A percentile compares a stretch with the other conserved stretches of the same genome.
phyloP scores from a whole-genome alignment of 225 moss, liverwort and hornwort species.

The Sphagnum contortum region DNA sequence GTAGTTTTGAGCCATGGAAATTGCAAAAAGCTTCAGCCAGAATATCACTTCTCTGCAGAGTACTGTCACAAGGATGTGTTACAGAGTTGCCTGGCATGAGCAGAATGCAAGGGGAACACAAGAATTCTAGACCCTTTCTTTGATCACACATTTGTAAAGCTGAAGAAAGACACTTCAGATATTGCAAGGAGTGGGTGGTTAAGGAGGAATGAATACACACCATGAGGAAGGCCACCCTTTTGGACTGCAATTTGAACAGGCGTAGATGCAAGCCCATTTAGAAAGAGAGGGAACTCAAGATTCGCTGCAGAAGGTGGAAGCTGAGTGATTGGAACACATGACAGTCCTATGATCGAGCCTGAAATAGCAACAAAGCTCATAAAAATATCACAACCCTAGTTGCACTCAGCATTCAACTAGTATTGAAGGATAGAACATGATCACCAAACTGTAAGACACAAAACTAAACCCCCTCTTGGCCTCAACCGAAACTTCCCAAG shows the following conservation, averaged over 20 bases:
- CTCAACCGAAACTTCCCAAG: too few relatives aligned
- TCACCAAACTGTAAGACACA: not conserved
- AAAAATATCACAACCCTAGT: too few relatives aligned
- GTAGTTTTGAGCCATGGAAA: too few relatives aligned
- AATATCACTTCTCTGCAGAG: too few relatives aligned
- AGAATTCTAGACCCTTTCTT: too few relatives aligned
- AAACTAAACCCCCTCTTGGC: not conserved
- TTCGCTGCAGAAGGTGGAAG: conserved; percentile 18
- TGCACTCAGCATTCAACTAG: not conserved
- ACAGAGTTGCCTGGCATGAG: too few relatives aligned
- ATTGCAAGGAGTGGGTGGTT: too few relatives aligned
- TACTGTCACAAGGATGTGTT: too few relatives aligned
- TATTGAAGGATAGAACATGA: not conserved
- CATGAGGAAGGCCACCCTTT: conserved; percentile 53
- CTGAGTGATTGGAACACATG: conserved; percentile 30
- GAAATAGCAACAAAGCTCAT: conserved; percentile 1
- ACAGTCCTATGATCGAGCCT: conserved; percentile 47
- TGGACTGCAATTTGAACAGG: conserved; percentile 38
- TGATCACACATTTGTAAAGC: too few relatives aligned
- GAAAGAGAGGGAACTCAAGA: conserved; percentile 51
- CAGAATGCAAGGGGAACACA: too few relatives aligned
- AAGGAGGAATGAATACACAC: conserved; percentile 3
- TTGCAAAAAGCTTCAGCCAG: too few relatives aligned
- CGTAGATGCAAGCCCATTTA: conserved; percentile 29
- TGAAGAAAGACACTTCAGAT: too few relatives aligned